A percentile compares a stretch with the other conserved stretches of the same genome.
Evolutionary conservation across 768 basidiomycete species (phyloP).

Genomic region (Myochromella boudieri): DNA sequence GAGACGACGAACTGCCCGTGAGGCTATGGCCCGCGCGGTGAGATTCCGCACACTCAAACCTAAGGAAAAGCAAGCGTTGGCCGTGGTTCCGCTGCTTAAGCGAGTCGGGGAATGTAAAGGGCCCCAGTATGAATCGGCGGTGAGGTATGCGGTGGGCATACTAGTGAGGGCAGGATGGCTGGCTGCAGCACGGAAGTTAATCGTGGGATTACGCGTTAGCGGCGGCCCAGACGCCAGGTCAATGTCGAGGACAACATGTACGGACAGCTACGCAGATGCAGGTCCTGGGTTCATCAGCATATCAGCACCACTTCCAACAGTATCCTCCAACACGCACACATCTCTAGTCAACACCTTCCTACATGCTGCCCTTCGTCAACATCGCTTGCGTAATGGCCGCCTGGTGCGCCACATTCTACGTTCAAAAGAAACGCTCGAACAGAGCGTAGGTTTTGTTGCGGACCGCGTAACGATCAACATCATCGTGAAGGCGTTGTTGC

Average conservation of each 20-base stretch:
- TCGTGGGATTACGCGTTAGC: too few species aligned
- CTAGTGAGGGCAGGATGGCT: too few species aligned
- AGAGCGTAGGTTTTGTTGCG: conserved; percentile 49
- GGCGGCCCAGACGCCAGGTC: too few species aligned
- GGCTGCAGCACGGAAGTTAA: conserved; percentile 48
- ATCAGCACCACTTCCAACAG: too few species aligned
- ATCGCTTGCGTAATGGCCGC: conserved; percentile 38
- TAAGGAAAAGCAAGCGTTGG: too few species aligned
- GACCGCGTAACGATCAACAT: conserved; percentile 76
- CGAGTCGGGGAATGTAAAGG: too few species aligned
- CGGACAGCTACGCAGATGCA: too few species aligned
- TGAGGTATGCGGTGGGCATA: too few species aligned
- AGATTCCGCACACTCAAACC: conserved; percentile 25
- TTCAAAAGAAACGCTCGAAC: conserved; percentile 41
- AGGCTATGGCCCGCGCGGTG: conserved; percentile 23
- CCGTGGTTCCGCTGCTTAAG: too few species aligned
- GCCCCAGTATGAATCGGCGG: too few species aligned
- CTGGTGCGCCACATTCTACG: conserved; percentile 43
- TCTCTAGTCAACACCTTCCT: conserved; percentile 59
- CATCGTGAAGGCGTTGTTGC: conserved; percentile 57
- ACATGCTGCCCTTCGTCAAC: conserved; percentile 36
- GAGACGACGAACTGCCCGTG: conserved; percentile 19
- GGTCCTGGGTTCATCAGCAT: too few species aligned
- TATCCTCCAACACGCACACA: conserved; percentile 36
- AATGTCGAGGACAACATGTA: too few species aligned